Evolutionary conservation across 495 filamentous ascomycete genomes (phyloP).

Genomic region (Penicillium taxi): DNA sequence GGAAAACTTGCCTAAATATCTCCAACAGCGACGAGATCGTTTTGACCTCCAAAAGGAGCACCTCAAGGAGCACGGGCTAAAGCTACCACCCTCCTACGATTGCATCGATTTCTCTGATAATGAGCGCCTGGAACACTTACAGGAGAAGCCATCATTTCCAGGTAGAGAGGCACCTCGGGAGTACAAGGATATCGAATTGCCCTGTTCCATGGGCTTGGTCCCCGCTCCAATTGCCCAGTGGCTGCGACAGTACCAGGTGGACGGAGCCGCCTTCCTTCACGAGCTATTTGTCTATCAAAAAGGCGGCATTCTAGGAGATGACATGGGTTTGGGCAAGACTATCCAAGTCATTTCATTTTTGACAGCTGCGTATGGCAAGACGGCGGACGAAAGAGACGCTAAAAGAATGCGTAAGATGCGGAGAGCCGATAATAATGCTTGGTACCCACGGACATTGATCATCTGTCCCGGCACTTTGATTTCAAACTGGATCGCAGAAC

Average conservation of each 20-base stretch:
- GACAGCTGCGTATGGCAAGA: constrained; percentile 90
- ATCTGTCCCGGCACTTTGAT: constrained; percentile 86
- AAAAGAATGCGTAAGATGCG: constrained; percentile 92
- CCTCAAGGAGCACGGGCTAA: constrained; percentile 60
- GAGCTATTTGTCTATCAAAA: constrained; percentile 85
- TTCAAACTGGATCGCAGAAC: constrained; percentile 81
- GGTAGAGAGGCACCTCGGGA: constrained; percentile 50
- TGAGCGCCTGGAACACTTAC: constrained; percentile 52
- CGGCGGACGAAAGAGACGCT: constrained; percentile 76
- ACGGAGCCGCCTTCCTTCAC: constrained; percentile 81
- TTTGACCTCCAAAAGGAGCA: constrained; percentile 49
- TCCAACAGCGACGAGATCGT: constrained; percentile 43
- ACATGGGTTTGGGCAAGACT: constrained; percentile 97
- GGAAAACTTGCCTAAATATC: constrained; percentile 49
- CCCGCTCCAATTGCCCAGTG: constrained; percentile 90
- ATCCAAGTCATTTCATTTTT: constrained; percentile 95
- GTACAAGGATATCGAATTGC: constrained; percentile 69
- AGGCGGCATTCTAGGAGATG: constrained; percentile 85
- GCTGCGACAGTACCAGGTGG: constrained; percentile 83
- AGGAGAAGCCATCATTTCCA: constrained; percentile 64
- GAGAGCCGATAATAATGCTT: constrained; percentile 42
- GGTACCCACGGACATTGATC: constrained; percentile 85
- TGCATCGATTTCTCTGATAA: constrained; percentile 85
- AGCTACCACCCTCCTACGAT: constrained; percentile 70
- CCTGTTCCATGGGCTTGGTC: constrained; percentile 72